These are phyloP conservation scores for Ogataea pignaliae DNA, from an alignment of 805 yeast genomes.

Conservation along the genomic window DNA sequence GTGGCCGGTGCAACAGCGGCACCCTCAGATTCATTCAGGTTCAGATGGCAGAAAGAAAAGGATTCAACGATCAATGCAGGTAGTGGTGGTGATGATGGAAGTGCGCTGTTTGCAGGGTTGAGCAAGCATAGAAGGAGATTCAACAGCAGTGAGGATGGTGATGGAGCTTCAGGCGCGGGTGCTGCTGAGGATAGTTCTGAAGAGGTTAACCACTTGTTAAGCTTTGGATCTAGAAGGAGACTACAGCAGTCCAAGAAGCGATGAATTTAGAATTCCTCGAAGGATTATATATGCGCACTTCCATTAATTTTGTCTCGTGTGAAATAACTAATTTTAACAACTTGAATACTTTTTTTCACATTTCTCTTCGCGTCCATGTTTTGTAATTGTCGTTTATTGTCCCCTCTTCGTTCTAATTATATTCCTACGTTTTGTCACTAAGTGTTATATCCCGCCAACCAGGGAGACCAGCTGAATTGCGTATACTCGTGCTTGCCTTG, in stretches of 20 bases:
- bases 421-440: no score
- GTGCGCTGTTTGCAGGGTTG: constrained; percentile 17
- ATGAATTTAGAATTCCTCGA: constrained; percentile 2
- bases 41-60: constrained; percentile 1
- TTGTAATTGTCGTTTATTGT: no score
- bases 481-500: no score
- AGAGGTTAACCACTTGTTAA: constrained; percentile 24
- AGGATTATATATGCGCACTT: constrained; percentile 27
- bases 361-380: no score
- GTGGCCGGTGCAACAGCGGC: no score
- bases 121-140: constrained; percentile 28
- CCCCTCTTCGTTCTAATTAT: no score
- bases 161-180: constrained; percentile 20
- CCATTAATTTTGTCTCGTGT: constrained; percentile 35
- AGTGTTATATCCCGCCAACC: no score
- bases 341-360: no score
- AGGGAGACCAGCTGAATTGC: no score
- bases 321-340: no score
- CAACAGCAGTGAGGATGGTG: constrained; percentile 17
- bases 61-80: not conserved
- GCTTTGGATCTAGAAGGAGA: constrained; percentile 23
- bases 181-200: constrained; percentile 6
- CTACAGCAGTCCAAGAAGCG: constrained; percentile 13
- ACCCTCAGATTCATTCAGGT: constrained; percentile 1
- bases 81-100: not conserved